A percentile compares a stretch with the other conserved stretches of the same genome.
These are phyloP conservation scores for Saururus chinensis DNA, from an alignment of 164 flowering plant genomes.

Conservation along the genomic window DNA sequence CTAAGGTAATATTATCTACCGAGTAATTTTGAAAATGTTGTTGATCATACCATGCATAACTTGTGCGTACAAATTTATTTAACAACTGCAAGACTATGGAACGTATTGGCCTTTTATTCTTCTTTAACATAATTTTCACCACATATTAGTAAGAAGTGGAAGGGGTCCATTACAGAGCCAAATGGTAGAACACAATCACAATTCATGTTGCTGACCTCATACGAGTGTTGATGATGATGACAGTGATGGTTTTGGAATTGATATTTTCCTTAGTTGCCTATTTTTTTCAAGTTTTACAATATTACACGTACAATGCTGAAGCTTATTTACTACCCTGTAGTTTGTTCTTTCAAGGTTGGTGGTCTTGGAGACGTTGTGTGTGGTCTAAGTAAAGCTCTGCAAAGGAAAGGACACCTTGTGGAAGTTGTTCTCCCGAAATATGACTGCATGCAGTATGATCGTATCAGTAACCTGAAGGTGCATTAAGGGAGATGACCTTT, in stretches of 20 bases:
- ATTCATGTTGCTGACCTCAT: no score
- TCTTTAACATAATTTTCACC: no score
- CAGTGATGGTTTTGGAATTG: neutral
- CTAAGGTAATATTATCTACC: slow-evolving; percentile 47
- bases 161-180: no score
- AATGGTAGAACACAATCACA: no score
- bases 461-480: slow-evolving; percentile 66
- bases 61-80: no score
- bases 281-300: no score
- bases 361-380: slow-evolving; percentile 95
- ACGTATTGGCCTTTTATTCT: no score
- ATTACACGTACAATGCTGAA: neutral
- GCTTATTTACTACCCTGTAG: slow-evolving; percentile 1
- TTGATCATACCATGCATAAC: no score
- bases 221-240: neutral
- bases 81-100: no score
- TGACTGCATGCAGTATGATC: slow-evolving; percentile 80
- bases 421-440: slow-evolving; percentile 91
- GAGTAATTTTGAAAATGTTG: no score
- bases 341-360: slow-evolving; percentile 56
- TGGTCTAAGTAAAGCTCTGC: slow-evolving; percentile 90
- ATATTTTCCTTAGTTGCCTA: no score
- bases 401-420: slow-evolving; percentile 89
- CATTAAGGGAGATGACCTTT: neutral
- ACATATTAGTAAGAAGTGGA: no score